These are phyloP conservation scores for Cryptosporidium viatorum DNA, from an alignment of 169 alveolate species.

Conservation along the genomic window DNA sequence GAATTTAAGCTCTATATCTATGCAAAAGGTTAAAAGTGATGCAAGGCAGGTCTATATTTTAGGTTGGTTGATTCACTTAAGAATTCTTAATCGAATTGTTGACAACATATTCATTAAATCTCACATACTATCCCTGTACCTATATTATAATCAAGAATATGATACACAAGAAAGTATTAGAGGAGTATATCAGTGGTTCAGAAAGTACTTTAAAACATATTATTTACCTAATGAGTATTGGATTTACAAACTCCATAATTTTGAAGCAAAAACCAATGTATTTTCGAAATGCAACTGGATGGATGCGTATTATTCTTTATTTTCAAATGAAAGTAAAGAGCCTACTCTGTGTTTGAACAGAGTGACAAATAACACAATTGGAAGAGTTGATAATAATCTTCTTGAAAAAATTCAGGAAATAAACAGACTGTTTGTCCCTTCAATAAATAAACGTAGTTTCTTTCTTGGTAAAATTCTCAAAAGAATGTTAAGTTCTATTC, in stretches of 20 bases:
- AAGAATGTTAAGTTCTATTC: conserved; percentile 4
- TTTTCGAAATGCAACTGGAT: conserved; percentile 5
- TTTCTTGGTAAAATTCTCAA: conserved; percentile 26
- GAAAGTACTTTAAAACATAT: conserved; percentile 56
- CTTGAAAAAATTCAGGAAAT: conserved; percentile 29
- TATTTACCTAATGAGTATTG: conserved; percentile 50
- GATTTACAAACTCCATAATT: conserved; percentile 33
- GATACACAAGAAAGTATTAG: background rate
- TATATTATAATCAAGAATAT: background rate
- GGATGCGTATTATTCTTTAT: conserved; percentile 8
- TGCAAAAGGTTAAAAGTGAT: conserved; percentile 1
- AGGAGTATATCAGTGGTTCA: conserved; percentile 46
- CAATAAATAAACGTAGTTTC: background rate
- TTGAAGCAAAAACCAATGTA: background rate
- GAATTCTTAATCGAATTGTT: conserved; percentile 37
- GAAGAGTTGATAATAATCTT: background rate
- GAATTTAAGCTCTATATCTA: background rate
- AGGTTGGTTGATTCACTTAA: conserved; percentile 50
- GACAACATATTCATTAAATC: conserved; percentile 25
- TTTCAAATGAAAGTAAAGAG: background rate
- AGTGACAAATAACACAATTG: background rate
- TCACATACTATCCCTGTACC: conserved; percentile 34
- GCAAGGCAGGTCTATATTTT: conserved; percentile 2
- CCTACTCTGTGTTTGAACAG: too few species aligned
- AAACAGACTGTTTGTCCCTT: background rate